Percentiles rank a stretch among this genome's conserved stretches.
These are phyloP conservation scores for Aspergillus sp. DNA, from an alignment of 2,329 filamentous ascomycete genomes.

Conservation along the genomic window DNA sequence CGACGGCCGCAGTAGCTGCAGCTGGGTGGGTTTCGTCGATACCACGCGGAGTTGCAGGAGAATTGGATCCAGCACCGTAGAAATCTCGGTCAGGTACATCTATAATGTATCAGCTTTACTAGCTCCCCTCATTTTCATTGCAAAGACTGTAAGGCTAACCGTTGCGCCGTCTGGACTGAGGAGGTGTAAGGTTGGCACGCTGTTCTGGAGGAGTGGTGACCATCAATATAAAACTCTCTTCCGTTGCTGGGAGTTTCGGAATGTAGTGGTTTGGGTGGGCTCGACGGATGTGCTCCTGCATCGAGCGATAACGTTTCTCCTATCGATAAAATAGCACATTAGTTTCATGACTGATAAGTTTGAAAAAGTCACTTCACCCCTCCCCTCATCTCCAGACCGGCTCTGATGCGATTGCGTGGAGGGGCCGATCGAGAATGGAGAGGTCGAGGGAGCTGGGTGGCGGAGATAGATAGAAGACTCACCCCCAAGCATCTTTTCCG, in stretches of 20 bases:
- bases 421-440: conserved; percentile 7
- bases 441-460: conserved; percentile 5
- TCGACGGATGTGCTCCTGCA: conserved; percentile 98
- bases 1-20: conserved; percentile 78
- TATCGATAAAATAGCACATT: conserved; percentile 40
- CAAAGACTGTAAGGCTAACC: conserved; percentile 31
- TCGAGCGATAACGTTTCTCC: conserved; percentile 96
- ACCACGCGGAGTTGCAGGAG: conserved; percentile 67
- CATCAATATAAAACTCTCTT: conserved; percentile 97
- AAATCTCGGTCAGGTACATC: conserved; percentile 64
- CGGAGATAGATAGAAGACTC: conserved; percentile 53
- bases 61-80: conserved; percentile 66
- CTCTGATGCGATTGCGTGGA: conserved; percentile 11
- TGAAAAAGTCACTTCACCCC: conserved; percentile 8
- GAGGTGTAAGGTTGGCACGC: conserved; percentile 56
- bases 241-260: conserved; percentile 93
- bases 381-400: neutral
- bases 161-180: conserved; percentile 39
- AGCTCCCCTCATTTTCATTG: conserved; percentile 5
- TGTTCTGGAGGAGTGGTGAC: conserved; percentile 84
- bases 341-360: conserved; percentile 3
- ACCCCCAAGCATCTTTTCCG: conserved; percentile 97
- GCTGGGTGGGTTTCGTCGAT: conserved; percentile 67
- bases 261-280: conserved; percentile 98
- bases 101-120: conserved; percentile 11